These are phyloP conservation scores for Cercospora zeina DNA, from an alignment of 2,329 filamentous ascomycete species.

Conservation along the genomic window DNA sequence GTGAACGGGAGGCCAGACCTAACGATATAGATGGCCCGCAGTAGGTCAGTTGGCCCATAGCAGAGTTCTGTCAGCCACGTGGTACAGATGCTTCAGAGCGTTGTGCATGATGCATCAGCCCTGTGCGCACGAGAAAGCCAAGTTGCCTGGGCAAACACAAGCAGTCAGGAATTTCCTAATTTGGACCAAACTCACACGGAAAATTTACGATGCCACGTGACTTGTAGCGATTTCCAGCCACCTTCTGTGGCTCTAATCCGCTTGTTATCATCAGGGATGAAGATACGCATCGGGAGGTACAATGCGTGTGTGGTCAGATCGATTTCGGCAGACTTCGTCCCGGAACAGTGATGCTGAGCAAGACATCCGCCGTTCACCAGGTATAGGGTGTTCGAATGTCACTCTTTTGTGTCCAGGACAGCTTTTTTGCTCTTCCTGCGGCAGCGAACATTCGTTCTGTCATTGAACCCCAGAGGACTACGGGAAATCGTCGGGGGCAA, in stretches of 20 bases:
- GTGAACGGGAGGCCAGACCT: neutral
- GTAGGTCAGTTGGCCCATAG: neutral
- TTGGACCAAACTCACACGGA: constrained; percentile 2
- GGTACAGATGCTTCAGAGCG: neutral
- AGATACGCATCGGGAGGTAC: neutral
- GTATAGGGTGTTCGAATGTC: neutral
- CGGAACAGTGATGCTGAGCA: neutral
- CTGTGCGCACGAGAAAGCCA: neutral
- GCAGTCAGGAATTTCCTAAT: constrained; percentile 4
- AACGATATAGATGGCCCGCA: neutral
- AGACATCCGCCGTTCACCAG: neutral
- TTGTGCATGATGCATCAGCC: neutral
- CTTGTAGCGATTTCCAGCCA: neutral
- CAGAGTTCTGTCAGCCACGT: neutral
- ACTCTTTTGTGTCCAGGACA: neutral
- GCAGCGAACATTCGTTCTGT: no score
- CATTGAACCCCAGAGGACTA: no score
- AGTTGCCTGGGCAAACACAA: neutral
- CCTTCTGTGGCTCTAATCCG: neutral
- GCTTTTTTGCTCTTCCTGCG: no score
- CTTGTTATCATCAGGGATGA: neutral
- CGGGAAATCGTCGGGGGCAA: no score
- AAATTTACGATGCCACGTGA: neutral
- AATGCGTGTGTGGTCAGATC: neutral
- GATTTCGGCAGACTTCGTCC: neutral